Base-by-base conservation (phyloP, 768 basidiomycete genomes). In the Grammothele lineata region DNA sequence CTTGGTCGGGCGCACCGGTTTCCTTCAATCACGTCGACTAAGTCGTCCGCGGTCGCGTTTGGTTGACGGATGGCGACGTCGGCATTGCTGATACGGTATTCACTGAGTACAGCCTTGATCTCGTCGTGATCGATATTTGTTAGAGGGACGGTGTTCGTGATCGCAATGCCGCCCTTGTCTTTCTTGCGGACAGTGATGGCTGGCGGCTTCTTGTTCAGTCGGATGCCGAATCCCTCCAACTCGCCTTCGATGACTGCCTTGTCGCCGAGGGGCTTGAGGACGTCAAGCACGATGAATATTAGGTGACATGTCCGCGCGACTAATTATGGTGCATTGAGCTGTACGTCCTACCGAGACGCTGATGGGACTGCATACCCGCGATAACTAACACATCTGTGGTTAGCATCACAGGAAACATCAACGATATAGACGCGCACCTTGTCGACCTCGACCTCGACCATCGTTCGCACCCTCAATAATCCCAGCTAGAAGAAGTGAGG, bases 271-370 rank as follows among this genome's bases (percentile, higher is more conserved):
- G 96, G 96, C 70, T 98, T 99, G 27, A 96, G 79, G 22, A 99
- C 96, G 60, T 99, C 96, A 40, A 99, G 80, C 23, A 98, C 89
- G 65, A 99, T 98, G 68, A 98, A 98, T 51, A 99, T 97, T 27
- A 98, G 83, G 66, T 97, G 92, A 66, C 96, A 98, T 33, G 96
- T 98, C 50, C 96, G 83, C 7, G 96, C 95, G 55, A 99, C 96
- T 91, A 30, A 30, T 14, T 30, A 30, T 30, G 27, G 27, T 30
- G 8, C 27, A 30, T 14, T 7, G 27, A 14, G 14, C 7, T 14
- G 14, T 30, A 14, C 27, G 27, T 30, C 7, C 27, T 7, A 30
- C 27, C 7, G n/a, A n/a, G 30, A n/a, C n/a, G n/a, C n/a, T n/a
- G n/a, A n/a, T n/a, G n/a, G n/a, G n/a, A n/a, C n/a, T 6, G 19